These are phyloP conservation scores for Collybiopsis confluens DNA, from an alignment of 768 basidiomycete species.

Conservation along the genomic window DNA sequence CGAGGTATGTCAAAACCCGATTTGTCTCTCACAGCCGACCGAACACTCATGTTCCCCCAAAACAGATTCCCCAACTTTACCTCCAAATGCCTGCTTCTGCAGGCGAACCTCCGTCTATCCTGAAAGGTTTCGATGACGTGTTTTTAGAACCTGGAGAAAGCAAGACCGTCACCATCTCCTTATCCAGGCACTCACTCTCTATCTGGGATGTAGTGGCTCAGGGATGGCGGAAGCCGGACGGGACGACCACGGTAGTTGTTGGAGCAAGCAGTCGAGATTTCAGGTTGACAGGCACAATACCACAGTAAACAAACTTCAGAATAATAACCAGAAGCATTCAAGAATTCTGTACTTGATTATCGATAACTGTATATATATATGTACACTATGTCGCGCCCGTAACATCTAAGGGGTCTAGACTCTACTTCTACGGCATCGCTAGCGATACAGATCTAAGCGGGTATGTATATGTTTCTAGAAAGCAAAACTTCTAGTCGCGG, in stretches of 20 bases:
- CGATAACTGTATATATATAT: no score
- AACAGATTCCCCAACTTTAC: slow-evolving; percentile 72
- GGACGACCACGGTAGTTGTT: slow-evolving; percentile 56
- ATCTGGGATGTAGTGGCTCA: slow-evolving; percentile 74
- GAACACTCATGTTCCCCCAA: not conserved
- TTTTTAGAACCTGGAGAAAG: slow-evolving; percentile 44
- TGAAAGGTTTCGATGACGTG: slow-evolving; percentile 67
- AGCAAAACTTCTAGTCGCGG: no score
- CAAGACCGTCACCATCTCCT: slow-evolving; percentile 44
- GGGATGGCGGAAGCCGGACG: slow-evolving; percentile 69
- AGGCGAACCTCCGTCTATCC: slow-evolving; percentile 66
- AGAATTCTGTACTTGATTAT: no score
- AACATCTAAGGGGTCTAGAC: no score
- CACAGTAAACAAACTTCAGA: not conserved
- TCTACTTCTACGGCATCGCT: no score
- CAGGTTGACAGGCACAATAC: slow-evolving; percentile 37
- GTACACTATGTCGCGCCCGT: no score
- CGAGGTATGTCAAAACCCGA: slow-evolving; percentile 42
- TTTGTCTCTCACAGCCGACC: not conserved
- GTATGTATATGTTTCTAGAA: no score
- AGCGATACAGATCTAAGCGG: no score
- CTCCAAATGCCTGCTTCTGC: slow-evolving; percentile 60
- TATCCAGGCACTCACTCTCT: slow-evolving; percentile 68
- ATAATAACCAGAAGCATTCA: no score
- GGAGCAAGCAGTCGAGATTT: slow-evolving; percentile 68